phyloP scores from a whole-genome alignment of 2,329 filamentous ascomycete genomes.

The Macroventuria anomochaeta region DNA sequence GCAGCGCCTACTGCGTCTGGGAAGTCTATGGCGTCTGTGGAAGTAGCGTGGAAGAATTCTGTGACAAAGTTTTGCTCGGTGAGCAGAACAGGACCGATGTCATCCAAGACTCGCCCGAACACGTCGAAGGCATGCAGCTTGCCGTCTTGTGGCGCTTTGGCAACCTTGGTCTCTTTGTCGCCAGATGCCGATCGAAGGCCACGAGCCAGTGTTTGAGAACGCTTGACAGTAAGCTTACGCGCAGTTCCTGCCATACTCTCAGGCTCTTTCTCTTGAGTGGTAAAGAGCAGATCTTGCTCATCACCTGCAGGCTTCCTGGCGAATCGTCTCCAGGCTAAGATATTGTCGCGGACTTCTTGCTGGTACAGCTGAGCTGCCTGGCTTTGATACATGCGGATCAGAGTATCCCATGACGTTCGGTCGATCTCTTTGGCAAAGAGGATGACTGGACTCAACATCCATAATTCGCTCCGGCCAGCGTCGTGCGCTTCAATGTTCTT shows the following conservation, averaged over 20 bases:
- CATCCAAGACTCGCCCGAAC: slow-evolving; percentile 79
- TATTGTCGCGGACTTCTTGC: slow-evolving; percentile 79
- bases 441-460: slow-evolving; percentile 87
- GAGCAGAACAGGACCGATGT: slow-evolving; percentile 80
- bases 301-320: slow-evolving; percentile 77
- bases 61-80: slow-evolving; percentile 97
- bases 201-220: slow-evolving; percentile 84
- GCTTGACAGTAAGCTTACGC: slow-evolving; percentile 90
- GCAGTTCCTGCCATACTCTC: slow-evolving; percentile 72
- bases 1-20: slow-evolving; percentile 74
- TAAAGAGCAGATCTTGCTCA: slow-evolving; percentile 86
- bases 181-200: slow-evolving; percentile 71
- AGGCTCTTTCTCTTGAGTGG: slow-evolving; percentile 85
- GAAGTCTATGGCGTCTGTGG: slow-evolving; percentile 81
- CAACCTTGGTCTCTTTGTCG: slow-evolving; percentile 63
- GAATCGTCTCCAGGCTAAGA: slow-evolving; percentile 79
- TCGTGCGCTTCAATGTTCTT: slow-evolving; percentile 74
- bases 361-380: slow-evolving; percentile 79
- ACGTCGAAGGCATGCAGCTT: slow-evolving; percentile 79
- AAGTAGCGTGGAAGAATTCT: slow-evolving; percentile 96
- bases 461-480: slow-evolving; percentile 73
- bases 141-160: slow-evolving; percentile 65
- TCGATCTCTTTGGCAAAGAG: slow-evolving; percentile 89
- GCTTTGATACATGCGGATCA: slow-evolving; percentile 81
- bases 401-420: slow-evolving; percentile 76